Conservation (phyloP, 441 rosid genomes). For the Adansonia rubrostipa region DNA sequence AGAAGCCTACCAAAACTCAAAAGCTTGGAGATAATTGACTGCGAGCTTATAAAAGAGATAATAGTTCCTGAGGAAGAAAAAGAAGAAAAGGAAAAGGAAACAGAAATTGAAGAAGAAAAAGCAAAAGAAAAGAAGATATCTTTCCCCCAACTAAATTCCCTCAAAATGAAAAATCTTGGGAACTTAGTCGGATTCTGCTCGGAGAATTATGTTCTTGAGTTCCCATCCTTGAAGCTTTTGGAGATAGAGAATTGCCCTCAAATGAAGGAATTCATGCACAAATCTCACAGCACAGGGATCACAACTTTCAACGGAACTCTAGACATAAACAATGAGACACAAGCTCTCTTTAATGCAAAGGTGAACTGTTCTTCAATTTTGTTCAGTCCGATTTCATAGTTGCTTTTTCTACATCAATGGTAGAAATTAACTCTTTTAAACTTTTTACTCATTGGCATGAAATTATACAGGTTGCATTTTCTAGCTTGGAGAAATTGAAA, state of each 20-base stretch:
- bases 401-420: background rate
- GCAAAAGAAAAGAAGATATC: background rate
- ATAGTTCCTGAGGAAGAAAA: slow-evolving; percentile 10
- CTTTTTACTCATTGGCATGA: slow-evolving; percentile 5
- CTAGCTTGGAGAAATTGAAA: slow-evolving; percentile 26
- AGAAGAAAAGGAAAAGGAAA: background rate
- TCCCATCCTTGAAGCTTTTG: slow-evolving; percentile 25
- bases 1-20: slow-evolving; percentile 22
- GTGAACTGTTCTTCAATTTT: slow-evolving; percentile 9
- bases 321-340: slow-evolving; percentile 11
- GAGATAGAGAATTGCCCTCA: slow-evolving; percentile 24
- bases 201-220: background rate
- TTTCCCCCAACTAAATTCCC: slow-evolving; percentile 17
- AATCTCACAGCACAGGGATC: slow-evolving; percentile 16
- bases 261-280: slow-evolving; percentile 24
- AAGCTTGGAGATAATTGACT: slow-evolving; percentile 23
- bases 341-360: slow-evolving; percentile 7
- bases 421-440: background rate
- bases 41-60: background rate
- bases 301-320: background rate
- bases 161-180: slow-evolving; percentile 15
- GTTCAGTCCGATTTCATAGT: background rate
- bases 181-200: slow-evolving; percentile 23
- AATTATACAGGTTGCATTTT: slow-evolving; percentile 25
- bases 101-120: background rate